Evolutionary conservation across 768 basidiomycete species (phyloP), one percentile per base, ranked within the genome.

Genomic region (Mycena olivaceomarginata): DNA sequence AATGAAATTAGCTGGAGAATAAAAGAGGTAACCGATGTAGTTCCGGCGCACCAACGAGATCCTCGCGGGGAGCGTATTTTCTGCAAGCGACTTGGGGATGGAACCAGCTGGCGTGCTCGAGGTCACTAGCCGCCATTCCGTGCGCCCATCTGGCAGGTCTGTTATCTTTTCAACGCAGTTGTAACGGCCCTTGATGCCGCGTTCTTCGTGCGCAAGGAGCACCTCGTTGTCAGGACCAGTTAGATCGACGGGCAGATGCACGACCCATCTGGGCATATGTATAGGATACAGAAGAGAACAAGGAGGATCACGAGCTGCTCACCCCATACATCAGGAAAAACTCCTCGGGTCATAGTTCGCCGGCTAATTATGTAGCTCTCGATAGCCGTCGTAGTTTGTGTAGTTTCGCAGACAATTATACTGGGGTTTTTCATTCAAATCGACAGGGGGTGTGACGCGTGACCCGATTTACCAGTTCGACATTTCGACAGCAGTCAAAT

Each of bases 71-170:
- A 72, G 71, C 12, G 71, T 46, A 10, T 66, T 72, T 11, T 67
- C 65, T 25, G 65, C 72, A 22, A 73, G 51, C 13, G 60, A 25
- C 37, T 73, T 73, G 64, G 70, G 69, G 20, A 72, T 72, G 10
- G n/a, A 25, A 18, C 70, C 70, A 5, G 46, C 70, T 3, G 70
- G 70, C n/a, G 70, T 72, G 62, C 40, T 72, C 20, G 51, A 53
- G 37, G 72, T 73, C 25, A 73, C 65, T 20, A 67, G 41, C 51
- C 57, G 64, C 72, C 72, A 73, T 13, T 73, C 65, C 51, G 66
- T 67, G 37, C 57, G 64, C 56, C 64, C 72, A 39, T 67, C 72
- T 2, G 51, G 57, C 18, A 73, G 71, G 63, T 72, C 62, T 12
- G 39, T 66, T 31, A 73, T 66, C 48, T 46, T 63, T 18, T 72